Evolutionary conservation across 441 rosid genomes (phyloP).

Genomic region (Daphne laureola): DNA sequence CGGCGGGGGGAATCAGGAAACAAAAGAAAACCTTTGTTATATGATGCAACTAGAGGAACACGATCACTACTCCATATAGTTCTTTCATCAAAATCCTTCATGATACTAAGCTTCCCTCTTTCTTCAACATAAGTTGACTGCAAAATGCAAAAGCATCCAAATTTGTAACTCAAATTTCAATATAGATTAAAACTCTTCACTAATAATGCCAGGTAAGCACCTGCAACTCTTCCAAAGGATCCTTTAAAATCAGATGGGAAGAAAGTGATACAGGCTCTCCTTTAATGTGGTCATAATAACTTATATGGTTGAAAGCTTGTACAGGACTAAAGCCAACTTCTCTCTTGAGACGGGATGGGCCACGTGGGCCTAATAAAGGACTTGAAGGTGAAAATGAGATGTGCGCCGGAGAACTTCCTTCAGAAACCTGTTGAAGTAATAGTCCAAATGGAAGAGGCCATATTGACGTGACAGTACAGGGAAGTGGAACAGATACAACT

Average conservation of each 20-base stretch:
- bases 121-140: conserved; percentile 82
- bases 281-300: conserved; percentile 39
- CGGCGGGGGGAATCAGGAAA: conserved; percentile 9
- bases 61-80: conserved; percentile 93
- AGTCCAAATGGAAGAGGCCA: conserved; percentile 96
- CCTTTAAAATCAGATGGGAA: conserved; percentile 83
- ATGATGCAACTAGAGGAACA: conserved; percentile 85
- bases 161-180: background rate
- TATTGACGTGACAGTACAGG: conserved; percentile 59
- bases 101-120: conserved; percentile 69
- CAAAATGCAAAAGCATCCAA: conserved; percentile 18
- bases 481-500: conserved; percentile 68
- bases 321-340: conserved; percentile 50
- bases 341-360: conserved; percentile 50
- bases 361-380: conserved; percentile 49
- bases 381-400: conserved; percentile 41
- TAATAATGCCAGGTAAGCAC: conserved; percentile 21
- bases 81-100: conserved; percentile 87
- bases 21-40: conserved; percentile 60
- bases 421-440: conserved; percentile 70
- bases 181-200: conserved; percentile 6
- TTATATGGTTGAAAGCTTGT: conserved; percentile 28
- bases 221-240: conserved; percentile 79
- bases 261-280: conserved; percentile 39
- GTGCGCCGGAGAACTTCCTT: conserved; percentile 35